Evolutionary conservation across 2,329 filamentous ascomycete species (phyloP).

Genomic region (Fusarium decemcellulare): DNA sequence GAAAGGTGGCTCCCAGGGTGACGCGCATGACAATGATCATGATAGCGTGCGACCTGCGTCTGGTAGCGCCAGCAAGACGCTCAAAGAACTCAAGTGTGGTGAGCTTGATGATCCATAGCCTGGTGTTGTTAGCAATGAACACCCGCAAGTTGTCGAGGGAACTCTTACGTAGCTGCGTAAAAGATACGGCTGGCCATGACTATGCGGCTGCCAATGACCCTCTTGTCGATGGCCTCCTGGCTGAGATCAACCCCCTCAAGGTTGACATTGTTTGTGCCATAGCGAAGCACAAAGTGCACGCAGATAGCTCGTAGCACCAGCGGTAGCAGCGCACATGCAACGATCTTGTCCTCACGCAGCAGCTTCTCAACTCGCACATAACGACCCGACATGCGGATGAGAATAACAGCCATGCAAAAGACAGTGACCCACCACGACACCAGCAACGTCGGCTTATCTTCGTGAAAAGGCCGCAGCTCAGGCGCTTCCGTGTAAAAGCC

Average conservation of each 20-base stretch:
- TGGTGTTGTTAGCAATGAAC: slow-evolving; percentile 26
- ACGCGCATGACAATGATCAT: slow-evolving; percentile 79
- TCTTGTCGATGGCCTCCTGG: slow-evolving; percentile 63
- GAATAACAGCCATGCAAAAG: slow-evolving; percentile 84
- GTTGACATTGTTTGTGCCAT: slow-evolving; percentile 89
- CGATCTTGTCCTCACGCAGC: slow-evolving; percentile 88
- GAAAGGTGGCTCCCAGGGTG: slow-evolving; percentile 80
- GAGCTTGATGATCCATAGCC: slow-evolving; percentile 90
- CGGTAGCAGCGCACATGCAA: slow-evolving; percentile 82
- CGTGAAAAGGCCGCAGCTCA: slow-evolving; percentile 55
- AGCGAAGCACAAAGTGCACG: slow-evolving; percentile 86
- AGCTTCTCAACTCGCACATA: slow-evolving; percentile 87
- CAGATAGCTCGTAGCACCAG: slow-evolving; percentile 84
- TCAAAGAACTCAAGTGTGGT: slow-evolving; percentile 92
- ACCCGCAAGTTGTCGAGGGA: background rate
- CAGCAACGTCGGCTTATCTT: slow-evolving; percentile 86
- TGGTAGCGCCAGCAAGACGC: slow-evolving; percentile 83
- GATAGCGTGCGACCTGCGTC: slow-evolving; percentile 79
- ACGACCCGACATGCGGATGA: slow-evolving; percentile 81
- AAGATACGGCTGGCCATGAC: slow-evolving; percentile 86
- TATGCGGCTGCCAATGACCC: slow-evolving; percentile 79
- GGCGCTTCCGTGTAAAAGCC: slow-evolving; percentile 68
- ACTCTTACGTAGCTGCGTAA: slow-evolving; percentile 85
- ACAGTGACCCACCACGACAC: slow-evolving; percentile 94
- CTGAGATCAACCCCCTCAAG: slow-evolving; percentile 48